Base-by-base conservation (phyloP, 192 early-diverging fungal genomes). In the Blastocladiella britannica region DNA sequence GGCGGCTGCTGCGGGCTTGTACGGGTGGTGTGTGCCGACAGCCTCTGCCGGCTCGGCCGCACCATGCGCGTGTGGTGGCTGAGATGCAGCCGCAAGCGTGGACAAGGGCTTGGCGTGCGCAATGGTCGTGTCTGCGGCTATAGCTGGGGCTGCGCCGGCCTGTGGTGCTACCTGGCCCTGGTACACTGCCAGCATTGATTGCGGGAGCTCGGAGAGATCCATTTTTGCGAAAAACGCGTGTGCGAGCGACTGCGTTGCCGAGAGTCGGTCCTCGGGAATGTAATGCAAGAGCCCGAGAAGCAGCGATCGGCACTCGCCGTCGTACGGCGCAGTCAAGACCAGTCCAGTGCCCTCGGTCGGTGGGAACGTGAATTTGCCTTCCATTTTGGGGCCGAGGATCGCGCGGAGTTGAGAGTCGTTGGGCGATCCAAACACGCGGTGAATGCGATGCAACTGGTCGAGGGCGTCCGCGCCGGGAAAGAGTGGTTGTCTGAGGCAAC, bases 391-490 rank as follows among this genome's bases (percentile, higher is more conserved):
- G 56, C 59, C 59, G 5, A 60, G 23, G 26, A 60, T 53, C 25
- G 28, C 29, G 23, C 51, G 29, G 30, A 60, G 7, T 20, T 27
- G 25, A 25, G 25, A 23, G 6, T 47, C 51, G 4, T 59, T 26
- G n/a, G 78, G 78, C 29, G 78, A 77, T 26, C 78, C 78, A 54
- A 80, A 27, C 18, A 80, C 71, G 29, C 54, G 67, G 60, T 80
- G 78, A 23, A 80, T 80, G 31, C 73, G 15, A 66, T 77, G 74
- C 53, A 80, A 64, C 58, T 79, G 76, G 53, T 80, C 78, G 43
- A 80, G 57, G 61, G 80, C 78, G 57, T 80, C 77, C 8, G 67
- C 55, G 25, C 78, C 78, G 7, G 78, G 78, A 54, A 80, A 80
- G 26, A 80, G 63, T 37, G 78, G 78, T 37, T 65, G 63, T 25